Percentiles rank a stretch among this genome's conserved stretches.
Evolutionary conservation across 192 early-diverging fungal species (phyloP).

Genomic region (Gorgonomyces haynaldii): DNA sequence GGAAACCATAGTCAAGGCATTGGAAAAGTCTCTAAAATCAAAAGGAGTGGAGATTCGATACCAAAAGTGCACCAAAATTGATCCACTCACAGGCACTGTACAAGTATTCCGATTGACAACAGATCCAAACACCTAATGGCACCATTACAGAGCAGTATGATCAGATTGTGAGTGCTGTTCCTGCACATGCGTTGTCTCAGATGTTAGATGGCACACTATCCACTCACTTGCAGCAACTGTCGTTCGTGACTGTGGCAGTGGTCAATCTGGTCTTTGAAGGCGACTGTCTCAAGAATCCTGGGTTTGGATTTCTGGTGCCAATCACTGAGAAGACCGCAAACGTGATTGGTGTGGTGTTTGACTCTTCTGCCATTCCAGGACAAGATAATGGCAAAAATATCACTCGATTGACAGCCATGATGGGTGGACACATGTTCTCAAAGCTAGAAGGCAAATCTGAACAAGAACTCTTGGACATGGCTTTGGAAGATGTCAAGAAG

Average conservation of each 20-base stretch:
- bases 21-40: constrained; percentile 37
- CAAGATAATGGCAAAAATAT: constrained; percentile 39
- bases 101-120: no score
- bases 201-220: no score
- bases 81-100: no score
- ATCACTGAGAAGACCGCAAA: constrained; percentile 39
- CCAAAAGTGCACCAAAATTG: no score
- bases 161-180: no score
- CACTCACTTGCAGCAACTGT: constrained; percentile 30
- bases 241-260: constrained; percentile 61
- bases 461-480: constrained; percentile 19
- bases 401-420: constrained; percentile 74
- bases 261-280: constrained; percentile 65
- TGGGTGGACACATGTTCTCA: constrained; percentile 71
- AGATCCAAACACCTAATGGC: no score
- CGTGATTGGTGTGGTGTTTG: constrained; percentile 74
- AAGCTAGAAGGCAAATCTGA: constrained; percentile 37
- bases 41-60: constrained; percentile 43
- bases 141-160: no score
- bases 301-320: constrained; percentile 89
- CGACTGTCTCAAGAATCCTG: constrained; percentile 48
- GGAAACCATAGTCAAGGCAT: constrained; percentile 49
- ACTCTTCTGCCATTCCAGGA: constrained; percentile 62
- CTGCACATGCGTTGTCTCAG: no score
- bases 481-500: constrained; percentile 43